A percentile compares a stretch with the other conserved stretches of the same genome.
Evolutionary conservation across 495 filamentous ascomycete genomes (phyloP).

Genomic region (Hapsidospora chrysogenum): DNA sequence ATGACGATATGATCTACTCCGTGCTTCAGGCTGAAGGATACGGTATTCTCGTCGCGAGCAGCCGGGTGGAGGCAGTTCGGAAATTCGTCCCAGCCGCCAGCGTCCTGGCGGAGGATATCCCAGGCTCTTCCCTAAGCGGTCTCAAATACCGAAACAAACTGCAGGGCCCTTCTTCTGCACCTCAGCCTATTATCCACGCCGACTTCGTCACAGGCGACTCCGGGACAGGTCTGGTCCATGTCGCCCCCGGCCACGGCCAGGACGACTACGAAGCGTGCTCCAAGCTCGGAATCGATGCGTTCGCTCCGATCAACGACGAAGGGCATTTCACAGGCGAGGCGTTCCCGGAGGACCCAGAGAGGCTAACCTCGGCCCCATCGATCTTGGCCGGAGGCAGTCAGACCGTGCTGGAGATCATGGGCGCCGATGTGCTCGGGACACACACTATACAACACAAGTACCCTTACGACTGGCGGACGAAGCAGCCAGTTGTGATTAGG

Average conservation of each 20-base stretch:
- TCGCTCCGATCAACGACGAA: conserved; percentile 66
- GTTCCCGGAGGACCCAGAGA: conserved; percentile 43
- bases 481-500: conserved; percentile 73
- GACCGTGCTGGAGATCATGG: conserved; percentile 50
- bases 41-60: conserved; percentile 38
- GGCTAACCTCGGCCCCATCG: conserved; percentile 28
- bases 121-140: conserved; percentile 47
- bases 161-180: conserved; percentile 29
- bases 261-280: conserved; percentile 85
- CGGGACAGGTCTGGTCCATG: conserved; percentile 83
- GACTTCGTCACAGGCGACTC: conserved; percentile 76
- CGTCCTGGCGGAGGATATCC: conserved; percentile 38
- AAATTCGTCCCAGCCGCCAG: conserved; percentile 11
- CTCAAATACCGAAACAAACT: conserved; percentile 50
- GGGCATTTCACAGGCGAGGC: conserved; percentile 66
- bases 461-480: conserved; percentile 94
- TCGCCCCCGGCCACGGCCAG: conserved; percentile 88
- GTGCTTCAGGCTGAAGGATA: conserved; percentile 44
- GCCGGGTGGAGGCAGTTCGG: conserved; percentile 31
- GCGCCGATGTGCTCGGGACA: conserved; percentile 40
- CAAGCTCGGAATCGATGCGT: conserved; percentile 43
- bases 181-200: conserved; percentile 59
- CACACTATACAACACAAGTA: conserved; percentile 78
- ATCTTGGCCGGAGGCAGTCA: conserved; percentile 41
- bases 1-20: conserved; percentile 53